Percentiles rank a stretch among this genome's conserved stretches.
Evolutionary conservation across 129 eudicot genomes (phyloP).

Genomic region (Deinandra increscens): DNA sequence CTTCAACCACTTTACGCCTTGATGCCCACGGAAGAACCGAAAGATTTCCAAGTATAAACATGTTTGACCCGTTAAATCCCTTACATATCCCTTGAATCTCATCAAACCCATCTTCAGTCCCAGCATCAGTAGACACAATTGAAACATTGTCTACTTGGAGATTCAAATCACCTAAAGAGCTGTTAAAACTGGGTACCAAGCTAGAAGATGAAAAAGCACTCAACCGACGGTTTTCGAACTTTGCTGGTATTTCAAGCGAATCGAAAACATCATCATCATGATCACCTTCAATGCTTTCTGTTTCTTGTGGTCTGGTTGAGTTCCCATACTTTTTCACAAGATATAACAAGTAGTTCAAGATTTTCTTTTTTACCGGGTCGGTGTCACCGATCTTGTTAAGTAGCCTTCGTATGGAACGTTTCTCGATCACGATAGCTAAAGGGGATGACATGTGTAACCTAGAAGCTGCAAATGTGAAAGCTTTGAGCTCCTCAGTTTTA

Average conservation of each 20-base stretch:
- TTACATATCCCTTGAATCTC: conserved; percentile 12
- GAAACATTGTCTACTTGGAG: conserved; percentile 36
- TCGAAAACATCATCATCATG: conserved; percentile 23
- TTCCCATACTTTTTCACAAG: conserved; percentile 38
- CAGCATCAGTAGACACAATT: conserved; percentile 24
- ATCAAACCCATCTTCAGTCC: conserved; percentile 8
- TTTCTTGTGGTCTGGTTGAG: conserved; percentile 11
- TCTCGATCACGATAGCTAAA: conserved; percentile 35
- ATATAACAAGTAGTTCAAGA: conserved; percentile 35
- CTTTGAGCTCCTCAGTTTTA: conserved; percentile 32
- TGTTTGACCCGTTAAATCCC: conserved; percentile 16
- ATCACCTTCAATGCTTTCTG: not conserved
- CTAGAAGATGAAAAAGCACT: conserved; percentile 22
- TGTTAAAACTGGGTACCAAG: conserved; percentile 31
- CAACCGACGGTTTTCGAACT: conserved; percentile 21
- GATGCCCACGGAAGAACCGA: conserved; percentile 36
- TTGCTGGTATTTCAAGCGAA: conserved; percentile 14
- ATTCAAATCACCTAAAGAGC: conserved; percentile 29
- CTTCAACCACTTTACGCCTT: conserved; percentile 33
- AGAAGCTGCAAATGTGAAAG: conserved; percentile 37
- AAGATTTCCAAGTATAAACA: conserved; percentile 35
- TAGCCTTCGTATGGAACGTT: conserved; percentile 34
- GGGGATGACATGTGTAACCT: conserved; percentile 43
- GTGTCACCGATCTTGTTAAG: conserved; percentile 23
- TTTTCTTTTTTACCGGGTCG: conserved; percentile 33